Conservation (phyloP, 768 basidiomycete genomes). For the Galerina sulciceps region DNA sequence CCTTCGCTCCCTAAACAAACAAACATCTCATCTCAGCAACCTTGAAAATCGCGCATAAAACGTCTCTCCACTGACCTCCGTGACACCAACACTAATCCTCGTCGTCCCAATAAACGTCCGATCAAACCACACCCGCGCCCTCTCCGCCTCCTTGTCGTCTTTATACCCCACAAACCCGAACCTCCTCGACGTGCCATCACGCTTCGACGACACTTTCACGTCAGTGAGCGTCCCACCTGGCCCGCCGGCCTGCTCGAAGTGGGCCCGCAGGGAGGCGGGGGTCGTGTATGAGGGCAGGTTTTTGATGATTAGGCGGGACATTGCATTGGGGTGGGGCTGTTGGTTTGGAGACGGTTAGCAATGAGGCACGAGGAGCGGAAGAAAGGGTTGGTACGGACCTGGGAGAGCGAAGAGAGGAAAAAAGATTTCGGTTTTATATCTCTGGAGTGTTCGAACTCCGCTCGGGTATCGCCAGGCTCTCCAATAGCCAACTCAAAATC, state of each 20-base stretch:
- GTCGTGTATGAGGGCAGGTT: constrained; percentile 77
- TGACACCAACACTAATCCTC: constrained; percentile 72
- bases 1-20: constrained; percentile 61
- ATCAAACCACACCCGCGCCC: constrained; percentile 85
- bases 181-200: constrained; percentile 78
- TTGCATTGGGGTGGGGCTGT: no score
- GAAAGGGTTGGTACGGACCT: constrained; percentile 23
- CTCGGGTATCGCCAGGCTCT: constrained; percentile 26
- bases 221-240: constrained; percentile 83
- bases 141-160: constrained; percentile 71
- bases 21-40: background rate
- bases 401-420: constrained; percentile 23
- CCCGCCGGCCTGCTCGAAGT: constrained; percentile 65
- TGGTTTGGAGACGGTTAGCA: background rate
- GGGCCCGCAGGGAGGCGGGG: constrained; percentile 62
- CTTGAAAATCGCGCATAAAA: no score
- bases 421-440: constrained; percentile 17
- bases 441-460: constrained; percentile 20
- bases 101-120: constrained; percentile 82
- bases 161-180: constrained; percentile 96
- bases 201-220: constrained; percentile 76
- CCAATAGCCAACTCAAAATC: background rate
- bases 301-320: constrained; percentile 87
- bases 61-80: constrained; percentile 68
- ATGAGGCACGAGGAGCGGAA: background rate